These are phyloP conservation scores for Solanum appendiculatum DNA, from an alignment of 257 asterid genomes.

Conservation along the genomic window DNA sequence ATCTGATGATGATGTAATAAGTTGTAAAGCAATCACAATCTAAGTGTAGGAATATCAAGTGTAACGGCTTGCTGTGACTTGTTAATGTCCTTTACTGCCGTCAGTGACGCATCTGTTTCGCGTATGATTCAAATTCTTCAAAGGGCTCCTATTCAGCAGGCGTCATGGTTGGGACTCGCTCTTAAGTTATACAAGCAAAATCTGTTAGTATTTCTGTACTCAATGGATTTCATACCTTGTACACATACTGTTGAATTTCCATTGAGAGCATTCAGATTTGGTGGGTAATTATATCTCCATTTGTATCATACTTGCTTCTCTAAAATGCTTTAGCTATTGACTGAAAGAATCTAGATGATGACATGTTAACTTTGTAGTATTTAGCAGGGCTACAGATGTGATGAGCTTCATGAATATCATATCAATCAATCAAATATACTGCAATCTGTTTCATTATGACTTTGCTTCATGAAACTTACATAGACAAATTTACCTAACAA, in stretches of 20 bases:
- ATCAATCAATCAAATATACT: neutral
- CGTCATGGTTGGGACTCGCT: neutral
- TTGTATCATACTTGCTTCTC: neutral
- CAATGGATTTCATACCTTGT: neutral
- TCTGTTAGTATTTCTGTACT: neutral
- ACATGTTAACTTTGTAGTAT: neutral
- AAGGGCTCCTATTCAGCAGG: neutral
- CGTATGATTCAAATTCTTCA: neutral
- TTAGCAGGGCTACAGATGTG: neutral
- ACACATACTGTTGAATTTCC: neutral
- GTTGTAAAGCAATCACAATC: constrained; percentile 48
- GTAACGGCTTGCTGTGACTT: neutral
- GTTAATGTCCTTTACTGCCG: neutral
- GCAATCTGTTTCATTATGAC: too few relatives aligned
- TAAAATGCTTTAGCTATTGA: neutral
- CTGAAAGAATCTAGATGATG: neutral
- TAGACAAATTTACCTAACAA: neutral
- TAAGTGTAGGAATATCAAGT: constrained; percentile 4
- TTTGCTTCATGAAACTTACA: neutral
- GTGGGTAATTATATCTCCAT: neutral
- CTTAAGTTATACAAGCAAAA: neutral
- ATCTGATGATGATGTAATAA: constrained; percentile 42
- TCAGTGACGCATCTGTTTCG: neutral
- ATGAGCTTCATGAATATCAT: neutral
- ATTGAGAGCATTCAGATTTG: neutral